Evolutionary conservation across 1,284 basidiomycete species (phyloP).

Genomic region (Cutaneotrichosporon sp.): DNA sequence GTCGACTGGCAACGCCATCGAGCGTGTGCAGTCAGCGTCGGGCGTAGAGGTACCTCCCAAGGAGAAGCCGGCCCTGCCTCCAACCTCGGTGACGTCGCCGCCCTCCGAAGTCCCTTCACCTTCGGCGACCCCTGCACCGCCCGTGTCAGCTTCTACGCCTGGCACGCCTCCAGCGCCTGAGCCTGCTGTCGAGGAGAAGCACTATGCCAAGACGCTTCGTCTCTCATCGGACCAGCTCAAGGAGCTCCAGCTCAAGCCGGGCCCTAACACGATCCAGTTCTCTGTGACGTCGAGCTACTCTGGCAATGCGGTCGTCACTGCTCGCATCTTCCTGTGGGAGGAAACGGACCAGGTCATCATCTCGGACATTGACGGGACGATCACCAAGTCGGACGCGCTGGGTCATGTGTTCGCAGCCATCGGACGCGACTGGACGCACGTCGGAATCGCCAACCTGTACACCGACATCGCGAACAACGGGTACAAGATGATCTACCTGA

Average conservation of each 20-base stretch:
- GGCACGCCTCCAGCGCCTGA: slow-evolving; percentile 7
- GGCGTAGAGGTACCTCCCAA: slow-evolving; percentile 3
- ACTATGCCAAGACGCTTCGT: slow-evolving; percentile 89
- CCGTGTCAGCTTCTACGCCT: neutral
- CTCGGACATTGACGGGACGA: slow-evolving; percentile 98
- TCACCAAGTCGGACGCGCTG: slow-evolving; percentile 97
- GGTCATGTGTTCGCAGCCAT: slow-evolving; percentile 99
- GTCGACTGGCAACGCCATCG: slow-evolving; percentile 13
- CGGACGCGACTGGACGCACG: slow-evolving; percentile 98
- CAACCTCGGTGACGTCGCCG: neutral
- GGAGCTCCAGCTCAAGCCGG: slow-evolving; percentile 79
- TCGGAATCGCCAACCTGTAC: slow-evolving; percentile 96
- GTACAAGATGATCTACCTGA: slow-evolving; percentile 98
- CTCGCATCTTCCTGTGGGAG: slow-evolving; percentile 95
- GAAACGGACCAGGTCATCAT: slow-evolving; percentile 84
- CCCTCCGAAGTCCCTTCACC: slow-evolving; percentile 11
- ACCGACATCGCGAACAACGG: slow-evolving; percentile 95
- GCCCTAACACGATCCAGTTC: slow-evolving; percentile 90
- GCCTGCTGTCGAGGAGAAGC: slow-evolving; percentile 33
- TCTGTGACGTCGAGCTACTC: slow-evolving; percentile 80
- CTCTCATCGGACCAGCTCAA: slow-evolving; percentile 85
- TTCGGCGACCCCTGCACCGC: neutral
- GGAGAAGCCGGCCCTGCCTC: neutral
- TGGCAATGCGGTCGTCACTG: slow-evolving; percentile 80
- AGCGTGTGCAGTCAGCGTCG: slow-evolving; percentile 12